Conservation (phyloP, 768 basidiomycete species). For the Kwoniella europaea region DNA sequence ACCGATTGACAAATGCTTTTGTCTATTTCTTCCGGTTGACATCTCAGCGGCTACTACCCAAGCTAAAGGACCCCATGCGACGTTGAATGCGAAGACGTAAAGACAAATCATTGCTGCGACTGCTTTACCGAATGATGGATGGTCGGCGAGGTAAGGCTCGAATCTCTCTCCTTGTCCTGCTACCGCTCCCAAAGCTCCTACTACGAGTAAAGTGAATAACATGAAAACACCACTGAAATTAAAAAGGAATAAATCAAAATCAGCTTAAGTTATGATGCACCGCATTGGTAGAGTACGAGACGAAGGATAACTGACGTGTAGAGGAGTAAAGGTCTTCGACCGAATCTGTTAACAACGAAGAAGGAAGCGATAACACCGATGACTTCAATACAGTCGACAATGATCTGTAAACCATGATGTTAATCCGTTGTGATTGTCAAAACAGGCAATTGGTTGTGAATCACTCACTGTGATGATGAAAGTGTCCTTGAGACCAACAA, state of each 20-base stretch:
- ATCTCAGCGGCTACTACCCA: slow-evolving; percentile 44
- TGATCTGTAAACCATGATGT: slow-evolving; percentile 25
- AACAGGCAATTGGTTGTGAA: neutral
- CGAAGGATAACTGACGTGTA: slow-evolving; percentile 35
- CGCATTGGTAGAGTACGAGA: neutral
- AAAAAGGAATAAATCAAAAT: neutral
- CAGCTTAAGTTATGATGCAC: neutral
- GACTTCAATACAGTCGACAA: slow-evolving; percentile 51
- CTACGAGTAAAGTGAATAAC: slow-evolving; percentile 50
- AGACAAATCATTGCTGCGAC: slow-evolving; percentile 56
- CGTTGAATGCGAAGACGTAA: slow-evolving; percentile 57
- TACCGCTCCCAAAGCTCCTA: slow-evolving; percentile 53
- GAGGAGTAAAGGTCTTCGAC: slow-evolving; percentile 52
- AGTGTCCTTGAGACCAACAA: slow-evolving; percentile 47
- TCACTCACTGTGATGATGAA: slow-evolving; percentile 48
- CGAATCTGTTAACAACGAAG: slow-evolving; percentile 54
- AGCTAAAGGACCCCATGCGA: slow-evolving; percentile 56
- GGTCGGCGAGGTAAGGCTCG: slow-evolving; percentile 34
- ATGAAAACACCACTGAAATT: slow-evolving; percentile 47
- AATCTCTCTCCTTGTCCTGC: slow-evolving; percentile 40
- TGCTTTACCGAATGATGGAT: slow-evolving; percentile 43
- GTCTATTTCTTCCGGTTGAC: slow-evolving; percentile 51
- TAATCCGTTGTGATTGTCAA: neutral
- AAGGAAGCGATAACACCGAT: slow-evolving; percentile 49
- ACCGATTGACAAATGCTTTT: slow-evolving; percentile 56